Evolutionary conservation across 1,139 yeast species (phyloP), one percentile per base, ranked within the genome.

Genomic region (Geotrichum reessii): DNA sequence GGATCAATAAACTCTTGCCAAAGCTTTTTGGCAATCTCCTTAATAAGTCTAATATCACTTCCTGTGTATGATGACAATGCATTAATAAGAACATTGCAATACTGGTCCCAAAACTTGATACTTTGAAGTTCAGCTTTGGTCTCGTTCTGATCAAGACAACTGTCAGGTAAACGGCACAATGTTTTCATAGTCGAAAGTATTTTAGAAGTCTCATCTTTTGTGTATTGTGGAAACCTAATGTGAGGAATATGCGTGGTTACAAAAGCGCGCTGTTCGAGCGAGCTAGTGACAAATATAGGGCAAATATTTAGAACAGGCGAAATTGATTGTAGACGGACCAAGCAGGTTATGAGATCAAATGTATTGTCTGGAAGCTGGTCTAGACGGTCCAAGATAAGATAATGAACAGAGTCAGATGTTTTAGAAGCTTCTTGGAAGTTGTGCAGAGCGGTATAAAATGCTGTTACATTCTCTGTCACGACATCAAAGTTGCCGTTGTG

Each of bases 1-100:
- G 82, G 81, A 40, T 72, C 74, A 1, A 75, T 74, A 66, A 83
- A 83, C 21, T 66, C 68, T 1, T 79, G 79, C 89, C 89, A 85
- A 24, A 82, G 65, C 47, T 73, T 74, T 9, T 65, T 58, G 31
- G 80, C 72, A 0, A 82, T 73, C 59, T 80, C 80, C 46, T 69
- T 68, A 17, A 85, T 66, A 1, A 77, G 64, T 19, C 72, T 68
- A 54, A 84, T 63, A 64, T 84, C 81, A 0, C 85, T 75, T 0
- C 87, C 87, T 0, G 84, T 76, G 64, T 77, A 83, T 1, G 82
- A 76, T 58, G 70, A 78, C 59, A 77, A 77, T 21, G 84, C 74
- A 61, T 81, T 85, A 24, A 82, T 81, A 1, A 83, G 73, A 28
- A 83, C 69, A 50, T 50, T 53, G 51, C 59, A 55, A 42, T 59